These are phyloP conservation scores for Sporothrix luriei DNA, from an alignment of 2,329 filamentous ascomycete species.

Conservation along the genomic window DNA sequence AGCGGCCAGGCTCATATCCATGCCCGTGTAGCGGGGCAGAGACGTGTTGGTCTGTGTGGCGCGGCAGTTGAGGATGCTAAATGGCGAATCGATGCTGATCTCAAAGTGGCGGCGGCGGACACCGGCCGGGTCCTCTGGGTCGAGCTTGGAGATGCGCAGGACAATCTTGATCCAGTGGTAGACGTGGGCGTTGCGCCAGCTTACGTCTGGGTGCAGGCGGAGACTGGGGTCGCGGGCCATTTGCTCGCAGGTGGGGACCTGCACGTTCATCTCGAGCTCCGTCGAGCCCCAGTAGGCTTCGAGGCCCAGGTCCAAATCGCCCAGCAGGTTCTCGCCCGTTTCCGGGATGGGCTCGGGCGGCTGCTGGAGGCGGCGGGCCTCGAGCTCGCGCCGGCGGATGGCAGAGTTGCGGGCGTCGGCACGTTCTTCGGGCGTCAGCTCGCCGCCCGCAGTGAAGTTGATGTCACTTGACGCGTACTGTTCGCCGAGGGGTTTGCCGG, in stretches of 20 bases:
- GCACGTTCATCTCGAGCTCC: constrained; percentile 92
- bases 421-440: constrained; percentile 60
- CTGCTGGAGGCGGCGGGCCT: constrained; percentile 51
- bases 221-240: constrained; percentile 72
- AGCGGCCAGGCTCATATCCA: constrained; percentile 47
- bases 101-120: constrained; percentile 85
- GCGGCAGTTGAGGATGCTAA: constrained; percentile 89
- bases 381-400: constrained; percentile 55
- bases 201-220: constrained; percentile 83
- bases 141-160: constrained; percentile 84
- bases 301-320: constrained; percentile 70
- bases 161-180: constrained; percentile 98
- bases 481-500: constrained; percentile 73
- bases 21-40: constrained; percentile 72
- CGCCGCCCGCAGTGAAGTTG: constrained; percentile 76
- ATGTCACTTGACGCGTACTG: constrained; percentile 76
- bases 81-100: constrained; percentile 93
- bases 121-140: constrained; percentile 70
- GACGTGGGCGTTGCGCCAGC: constrained; percentile 90
- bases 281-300: constrained; percentile 82
- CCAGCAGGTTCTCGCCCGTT: constrained; percentile 71
- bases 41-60: constrained; percentile 89
- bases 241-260: constrained; percentile 83
- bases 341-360: constrained; percentile 52
- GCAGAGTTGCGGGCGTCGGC: constrained; percentile 54